Evolutionary conservation across 495 filamentous ascomycete genomes (phyloP).

Genomic region (Chaetomium cochliodes): DNA sequence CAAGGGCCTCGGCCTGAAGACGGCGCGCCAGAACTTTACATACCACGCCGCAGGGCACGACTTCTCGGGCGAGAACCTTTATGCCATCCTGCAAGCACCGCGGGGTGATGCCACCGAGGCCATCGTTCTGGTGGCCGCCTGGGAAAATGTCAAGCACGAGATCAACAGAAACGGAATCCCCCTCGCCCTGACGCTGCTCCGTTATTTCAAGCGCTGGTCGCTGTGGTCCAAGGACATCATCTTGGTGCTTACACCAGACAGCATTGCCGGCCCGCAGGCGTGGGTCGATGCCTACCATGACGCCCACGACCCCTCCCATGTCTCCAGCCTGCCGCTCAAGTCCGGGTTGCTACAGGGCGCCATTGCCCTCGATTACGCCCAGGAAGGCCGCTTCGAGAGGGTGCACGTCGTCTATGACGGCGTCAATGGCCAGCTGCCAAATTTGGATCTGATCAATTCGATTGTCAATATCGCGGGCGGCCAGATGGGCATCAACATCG

Average conservation of each 20-base stretch:
- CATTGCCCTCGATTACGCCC: constrained; percentile 88
- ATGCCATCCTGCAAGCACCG: constrained; percentile 92
- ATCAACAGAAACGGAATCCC: constrained; percentile 85
- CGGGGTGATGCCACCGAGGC: constrained; percentile 98
- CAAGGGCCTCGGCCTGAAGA: constrained; percentile 74
- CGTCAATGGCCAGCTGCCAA: constrained; percentile 92
- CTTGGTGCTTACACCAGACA: constrained; percentile 83
- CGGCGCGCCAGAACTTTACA: constrained; percentile 70
- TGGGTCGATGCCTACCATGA: constrained; percentile 99
- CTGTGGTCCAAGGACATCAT: constrained; percentile 99
- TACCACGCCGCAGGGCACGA: constrained; percentile 77
- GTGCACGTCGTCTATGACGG: constrained; percentile 94
- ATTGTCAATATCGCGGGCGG: constrained; percentile 82
- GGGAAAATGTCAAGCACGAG: constrained; percentile 77
- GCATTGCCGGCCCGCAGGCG: constrained; percentile 84
- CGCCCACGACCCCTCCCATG: constrained; percentile 63
- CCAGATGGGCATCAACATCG: constrained; percentile 85
- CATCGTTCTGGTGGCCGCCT: constrained; percentile 85
- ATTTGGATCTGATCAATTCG: constrained; percentile 93
- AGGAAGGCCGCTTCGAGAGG: constrained; percentile 75
- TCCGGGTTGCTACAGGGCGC: constrained; percentile 91
- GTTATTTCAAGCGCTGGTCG: constrained; percentile 97
- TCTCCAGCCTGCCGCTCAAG: constrained; percentile 82
- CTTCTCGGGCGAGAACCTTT: constrained; percentile 83
- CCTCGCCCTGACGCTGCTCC: constrained; percentile 77